A percentile compares a stretch with the other conserved stretches of the same genome.
phyloP scores from a whole-genome alignment of 306 rosid species.

The Rosa multiflora region DNA sequence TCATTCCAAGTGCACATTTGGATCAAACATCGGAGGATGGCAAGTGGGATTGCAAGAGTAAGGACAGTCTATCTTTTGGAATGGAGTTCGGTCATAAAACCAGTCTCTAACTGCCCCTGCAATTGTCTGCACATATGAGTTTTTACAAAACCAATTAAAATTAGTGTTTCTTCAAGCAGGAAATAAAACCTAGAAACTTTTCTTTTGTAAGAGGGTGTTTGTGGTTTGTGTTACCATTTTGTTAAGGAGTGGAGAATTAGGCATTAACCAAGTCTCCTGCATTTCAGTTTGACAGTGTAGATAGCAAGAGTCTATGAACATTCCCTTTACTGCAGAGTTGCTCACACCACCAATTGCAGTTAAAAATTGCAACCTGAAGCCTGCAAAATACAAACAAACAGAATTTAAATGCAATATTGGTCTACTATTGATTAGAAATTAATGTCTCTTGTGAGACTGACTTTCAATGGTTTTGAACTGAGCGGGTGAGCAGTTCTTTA shows the following conservation, averaged over 20 bases:
- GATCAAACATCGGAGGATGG: slow-evolving; percentile 57
- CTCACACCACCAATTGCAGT: slow-evolving; percentile 54
- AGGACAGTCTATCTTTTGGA: slow-evolving; percentile 76
- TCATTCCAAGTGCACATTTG: slow-evolving; percentile 20
- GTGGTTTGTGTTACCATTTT: slow-evolving; percentile 43
- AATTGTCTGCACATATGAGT: slow-evolving; percentile 57
- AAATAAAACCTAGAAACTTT: neutral
- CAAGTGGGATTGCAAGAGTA: slow-evolving; percentile 98
- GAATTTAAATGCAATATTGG: neutral
- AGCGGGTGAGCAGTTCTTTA: slow-evolving; percentile 66
- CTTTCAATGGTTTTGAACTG: slow-evolving; percentile 78
- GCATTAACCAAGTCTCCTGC: slow-evolving; percentile 86
- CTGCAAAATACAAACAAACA: slow-evolving; percentile 38
- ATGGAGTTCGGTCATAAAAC: slow-evolving; percentile 63
- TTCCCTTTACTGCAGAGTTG: slow-evolving; percentile 49
- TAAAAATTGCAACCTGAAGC: slow-evolving; percentile 66
- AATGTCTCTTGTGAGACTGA: slow-evolving; percentile 9
- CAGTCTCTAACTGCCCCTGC: slow-evolving; percentile 91
- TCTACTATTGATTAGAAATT: neutral
- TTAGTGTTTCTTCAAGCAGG: neutral
- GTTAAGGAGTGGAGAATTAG: slow-evolving; percentile 61
- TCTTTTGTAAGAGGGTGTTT: neutral
- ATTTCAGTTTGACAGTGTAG: slow-evolving; percentile 91
- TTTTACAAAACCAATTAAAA: neutral
- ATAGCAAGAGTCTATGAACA: slow-evolving; percentile 86